Evolutionary conservation across 371 early-diverging fungal species (phyloP).

Genomic region (Actinomucor elegans): DNA sequence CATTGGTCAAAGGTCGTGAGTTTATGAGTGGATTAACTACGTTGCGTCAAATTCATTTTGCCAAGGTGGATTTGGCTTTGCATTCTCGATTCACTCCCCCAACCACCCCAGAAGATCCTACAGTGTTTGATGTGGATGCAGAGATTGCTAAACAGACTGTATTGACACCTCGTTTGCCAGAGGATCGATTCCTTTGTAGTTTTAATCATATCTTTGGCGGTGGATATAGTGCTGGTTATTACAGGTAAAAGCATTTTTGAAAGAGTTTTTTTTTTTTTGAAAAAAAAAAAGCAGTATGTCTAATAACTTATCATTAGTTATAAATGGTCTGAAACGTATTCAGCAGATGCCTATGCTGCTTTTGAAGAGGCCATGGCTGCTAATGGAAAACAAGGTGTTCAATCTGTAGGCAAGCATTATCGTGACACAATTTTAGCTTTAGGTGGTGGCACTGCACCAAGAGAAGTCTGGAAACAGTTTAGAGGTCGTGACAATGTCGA

Average conservation of each 20-base stretch:
- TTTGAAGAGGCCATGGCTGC: slow-evolving; percentile 53
- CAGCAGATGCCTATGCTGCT: slow-evolving; percentile 70
- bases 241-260: slow-evolving; percentile 54
- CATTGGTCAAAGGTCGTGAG: slow-evolving; percentile 50
- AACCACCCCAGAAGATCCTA: slow-evolving; percentile 22
- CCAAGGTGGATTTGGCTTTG: slow-evolving; percentile 58
- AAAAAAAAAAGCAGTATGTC: neutral
- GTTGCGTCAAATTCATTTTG: slow-evolving; percentile 64
- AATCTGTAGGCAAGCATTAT: slow-evolving; percentile 54
- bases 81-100: slow-evolving; percentile 54
- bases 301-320: slow-evolving; percentile 35
- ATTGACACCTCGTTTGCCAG: slow-evolving; percentile 50
- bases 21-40: slow-evolving; percentile 63
- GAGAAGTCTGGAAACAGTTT: slow-evolving; percentile 60
- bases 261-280: too few species aligned
- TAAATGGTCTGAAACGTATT: slow-evolving; percentile 71
- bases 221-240: slow-evolving; percentile 67
- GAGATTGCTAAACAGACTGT: slow-evolving; percentile 54
- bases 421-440: slow-evolving; percentile 65
- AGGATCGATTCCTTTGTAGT: slow-evolving; percentile 63
- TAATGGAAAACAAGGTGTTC: slow-evolving; percentile 29
- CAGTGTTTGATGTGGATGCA: slow-evolving; percentile 60
- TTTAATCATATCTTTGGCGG: slow-evolving; percentile 70
- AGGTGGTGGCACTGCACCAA: slow-evolving; percentile 65
- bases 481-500: slow-evolving; percentile 58